phyloP scores from a whole-genome alignment of 371 early-diverging fungal species.

The Apophysomyces elegans region DNA sequence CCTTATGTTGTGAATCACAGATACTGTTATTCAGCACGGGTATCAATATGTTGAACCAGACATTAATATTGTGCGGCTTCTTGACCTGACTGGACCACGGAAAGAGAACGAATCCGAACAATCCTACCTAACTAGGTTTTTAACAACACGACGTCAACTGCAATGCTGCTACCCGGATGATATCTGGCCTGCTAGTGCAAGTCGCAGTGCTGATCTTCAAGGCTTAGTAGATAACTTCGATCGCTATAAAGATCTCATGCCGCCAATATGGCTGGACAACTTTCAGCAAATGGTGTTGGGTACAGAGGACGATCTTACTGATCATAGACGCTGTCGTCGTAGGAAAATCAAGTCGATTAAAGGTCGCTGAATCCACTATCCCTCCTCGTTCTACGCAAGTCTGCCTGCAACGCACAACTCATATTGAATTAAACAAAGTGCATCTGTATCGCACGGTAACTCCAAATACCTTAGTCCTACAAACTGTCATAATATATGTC shows the following conservation, averaged over 20 bases:
- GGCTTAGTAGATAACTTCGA: conserved; percentile 31
- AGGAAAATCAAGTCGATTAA: conserved; percentile 1
- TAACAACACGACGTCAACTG: conserved; percentile 36
- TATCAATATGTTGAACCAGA: conserved; percentile 44
- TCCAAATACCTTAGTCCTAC: no score
- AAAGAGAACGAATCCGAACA: conserved; percentile 28
- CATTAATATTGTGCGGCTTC: conserved; percentile 38
- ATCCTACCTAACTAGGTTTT: conserved; percentile 35
- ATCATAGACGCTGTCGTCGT: background rate
- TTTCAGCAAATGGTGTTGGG: conserved; percentile 11
- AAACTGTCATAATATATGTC: no score
- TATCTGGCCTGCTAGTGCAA: conserved; percentile 46
- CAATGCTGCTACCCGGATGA: conserved; percentile 49
- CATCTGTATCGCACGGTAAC: no score
- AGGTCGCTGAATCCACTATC: background rate
- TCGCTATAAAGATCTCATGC: conserved; percentile 21
- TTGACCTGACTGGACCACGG: conserved; percentile 37
- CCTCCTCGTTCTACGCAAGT: no score
- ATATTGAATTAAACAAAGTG: no score
- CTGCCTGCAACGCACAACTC: no score
- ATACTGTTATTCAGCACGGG: conserved; percentile 50
- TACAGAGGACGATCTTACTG: background rate
- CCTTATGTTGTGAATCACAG: conserved; percentile 14
- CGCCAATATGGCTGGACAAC: conserved; percentile 12
- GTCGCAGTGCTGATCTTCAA: conserved; percentile 33